Evolutionary conservation across 202 grass and related monocot genomes (phyloP).

Genomic region (Miscanthus sacchariflorus): DNA sequence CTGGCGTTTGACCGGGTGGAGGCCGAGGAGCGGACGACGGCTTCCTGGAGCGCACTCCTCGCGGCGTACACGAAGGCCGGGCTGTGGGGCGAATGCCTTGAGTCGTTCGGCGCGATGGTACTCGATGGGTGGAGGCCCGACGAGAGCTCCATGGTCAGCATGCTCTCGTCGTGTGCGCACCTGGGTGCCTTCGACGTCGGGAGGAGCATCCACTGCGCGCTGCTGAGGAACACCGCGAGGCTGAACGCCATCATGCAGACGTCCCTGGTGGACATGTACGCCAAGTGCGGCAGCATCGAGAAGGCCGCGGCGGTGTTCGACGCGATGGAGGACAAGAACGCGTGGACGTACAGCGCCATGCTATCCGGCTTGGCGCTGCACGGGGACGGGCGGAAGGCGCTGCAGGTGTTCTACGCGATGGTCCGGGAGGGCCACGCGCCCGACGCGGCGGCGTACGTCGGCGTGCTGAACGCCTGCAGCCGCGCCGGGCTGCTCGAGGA

Average conservation of each 20-base stretch:
- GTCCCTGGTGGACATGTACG: constrained; percentile 83
- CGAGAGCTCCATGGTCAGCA: constrained; percentile 77
- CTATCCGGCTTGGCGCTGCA: constrained; percentile 69
- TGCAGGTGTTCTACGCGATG: constrained; percentile 66
- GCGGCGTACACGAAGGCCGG: constrained; percentile 55
- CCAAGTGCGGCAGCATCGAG: constrained; percentile 66
- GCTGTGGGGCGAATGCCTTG: constrained; percentile 59
- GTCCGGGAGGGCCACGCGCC: constrained; percentile 51
- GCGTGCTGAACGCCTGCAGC: constrained; percentile 73
- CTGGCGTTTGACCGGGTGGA: constrained; percentile 55
- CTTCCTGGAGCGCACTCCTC: constrained; percentile 79
- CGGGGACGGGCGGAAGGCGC: constrained; percentile 58
- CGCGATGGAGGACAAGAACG: constrained; percentile 50
- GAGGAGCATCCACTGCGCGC: constrained; percentile 63
- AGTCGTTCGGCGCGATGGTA: constrained; percentile 57
- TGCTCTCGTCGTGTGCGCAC: constrained; percentile 65
- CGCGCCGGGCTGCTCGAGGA: constrained; percentile 69
- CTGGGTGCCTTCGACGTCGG: constrained; percentile 64
- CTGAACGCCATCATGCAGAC: constrained; percentile 74
- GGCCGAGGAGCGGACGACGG: constrained; percentile 38
- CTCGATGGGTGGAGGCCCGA: constrained; percentile 53
- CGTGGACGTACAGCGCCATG: constrained; percentile 65
- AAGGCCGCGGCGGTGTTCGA: constrained; percentile 63
- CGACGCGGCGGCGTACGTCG: constrained; percentile 73
- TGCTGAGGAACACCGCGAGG: constrained; percentile 56